These are phyloP conservation scores for Suhomyces vadensis DNA, from an alignment of 805 yeast genomes.

Conservation along the genomic window DNA sequence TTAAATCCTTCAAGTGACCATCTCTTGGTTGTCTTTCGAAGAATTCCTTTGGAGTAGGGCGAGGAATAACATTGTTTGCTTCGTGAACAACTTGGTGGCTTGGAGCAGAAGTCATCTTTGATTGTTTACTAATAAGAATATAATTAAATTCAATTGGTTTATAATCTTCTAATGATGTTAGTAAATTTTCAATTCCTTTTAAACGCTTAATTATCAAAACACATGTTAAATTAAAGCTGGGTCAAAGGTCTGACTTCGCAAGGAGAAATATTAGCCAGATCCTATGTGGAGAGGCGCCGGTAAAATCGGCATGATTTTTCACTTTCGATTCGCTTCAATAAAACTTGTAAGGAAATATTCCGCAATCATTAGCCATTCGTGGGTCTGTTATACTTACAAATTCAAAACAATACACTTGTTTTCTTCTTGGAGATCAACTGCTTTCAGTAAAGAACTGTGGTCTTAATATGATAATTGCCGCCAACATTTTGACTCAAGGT, in stretches of 20 bases:
- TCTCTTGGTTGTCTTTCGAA: conserved; percentile 58
- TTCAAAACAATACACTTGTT: neutral
- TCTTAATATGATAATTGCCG: neutral
- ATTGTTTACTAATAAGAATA: neutral
- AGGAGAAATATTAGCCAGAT: neutral
- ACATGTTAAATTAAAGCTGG: no score
- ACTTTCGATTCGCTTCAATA: no score
- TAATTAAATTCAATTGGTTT: neutral
- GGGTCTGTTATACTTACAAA: neutral
- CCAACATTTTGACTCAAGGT: conserved; percentile 7
- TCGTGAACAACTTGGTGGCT: conserved; percentile 57
- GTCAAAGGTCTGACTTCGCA: no score
- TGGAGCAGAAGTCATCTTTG: conserved; percentile 25
- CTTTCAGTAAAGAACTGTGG: conserved; percentile 2
- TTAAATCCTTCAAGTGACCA: conserved; percentile 61
- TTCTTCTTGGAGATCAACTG: conserved; percentile 1
- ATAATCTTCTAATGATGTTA: neutral
- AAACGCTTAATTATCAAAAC: neutral
- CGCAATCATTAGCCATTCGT: neutral
- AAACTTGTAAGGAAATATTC: no score
- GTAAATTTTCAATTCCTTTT: neutral
- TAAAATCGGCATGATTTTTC: no score
- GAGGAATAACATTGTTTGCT: conserved; percentile 52
- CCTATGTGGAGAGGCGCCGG: no score
- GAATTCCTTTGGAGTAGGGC: conserved; percentile 56